These are phyloP conservation scores for Fraxinus xanthoxyloides DNA, from an alignment of 305 asterid species.

Conservation along the genomic window DNA sequence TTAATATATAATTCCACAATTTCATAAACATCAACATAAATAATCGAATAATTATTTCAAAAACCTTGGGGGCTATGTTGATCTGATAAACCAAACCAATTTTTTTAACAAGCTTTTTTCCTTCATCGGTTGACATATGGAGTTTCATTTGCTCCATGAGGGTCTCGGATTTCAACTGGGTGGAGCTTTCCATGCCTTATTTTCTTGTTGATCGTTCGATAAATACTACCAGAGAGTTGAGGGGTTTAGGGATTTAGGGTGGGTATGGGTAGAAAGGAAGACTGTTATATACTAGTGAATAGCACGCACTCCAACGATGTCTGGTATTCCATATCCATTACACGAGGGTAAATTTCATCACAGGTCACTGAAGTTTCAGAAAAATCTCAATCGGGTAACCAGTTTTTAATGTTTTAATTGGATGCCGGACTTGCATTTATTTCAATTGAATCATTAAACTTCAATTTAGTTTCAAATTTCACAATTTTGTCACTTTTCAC, in stretches of 20 bases:
- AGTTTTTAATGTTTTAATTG: background rate
- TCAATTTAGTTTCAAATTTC: background rate
- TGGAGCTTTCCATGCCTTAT: slow-evolving; percentile 45
- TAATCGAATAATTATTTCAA: background rate
- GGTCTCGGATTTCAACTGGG: slow-evolving; percentile 71
- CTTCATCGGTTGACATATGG: slow-evolving; percentile 82
- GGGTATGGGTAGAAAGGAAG: background rate
- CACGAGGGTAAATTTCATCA: background rate
- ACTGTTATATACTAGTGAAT: background rate
- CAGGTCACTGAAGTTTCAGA: background rate
- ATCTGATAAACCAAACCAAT: slow-evolving; percentile 92
- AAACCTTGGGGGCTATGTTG: slow-evolving; percentile 91
- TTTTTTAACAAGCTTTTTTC: slow-evolving; percentile 63
- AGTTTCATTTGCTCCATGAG: slow-evolving; percentile 87
- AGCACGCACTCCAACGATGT: background rate
- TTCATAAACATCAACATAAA: background rate
- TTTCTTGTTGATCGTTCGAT: background rate
- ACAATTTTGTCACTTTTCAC: background rate
- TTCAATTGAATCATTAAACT: background rate
- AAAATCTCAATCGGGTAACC: background rate
- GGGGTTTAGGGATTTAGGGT: background rate
- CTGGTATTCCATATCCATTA: background rate
- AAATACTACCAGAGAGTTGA: background rate
- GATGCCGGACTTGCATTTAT: background rate
- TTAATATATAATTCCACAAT: background rate